Evolutionary conservation across 2,329 filamentous ascomycete genomes (phyloP), one percentile per base, ranked within the genome.

Genomic region (Penicillium crustosum): DNA sequence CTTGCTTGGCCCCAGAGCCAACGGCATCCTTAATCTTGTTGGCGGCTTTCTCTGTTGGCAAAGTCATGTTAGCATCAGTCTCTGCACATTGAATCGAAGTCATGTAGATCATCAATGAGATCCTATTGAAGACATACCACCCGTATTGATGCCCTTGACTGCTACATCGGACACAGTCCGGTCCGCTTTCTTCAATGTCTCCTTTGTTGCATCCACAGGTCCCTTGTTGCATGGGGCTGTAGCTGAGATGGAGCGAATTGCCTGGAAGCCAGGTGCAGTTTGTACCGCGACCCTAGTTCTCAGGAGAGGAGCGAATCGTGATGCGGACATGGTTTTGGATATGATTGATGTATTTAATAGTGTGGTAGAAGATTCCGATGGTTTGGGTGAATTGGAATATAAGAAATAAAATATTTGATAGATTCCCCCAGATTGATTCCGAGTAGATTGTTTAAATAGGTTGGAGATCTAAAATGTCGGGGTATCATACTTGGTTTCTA

Each of bases 111-210:
- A 41, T 29, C 12, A 19, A 25, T 42, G 43, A 25, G 21, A 38
- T 15, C 27, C 35, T 41, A 19, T n/a, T 21, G 35, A 31, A 35
- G 36, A 71, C 84, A 58, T 82, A 87, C 85, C 80, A 59, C 83
- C 82, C 65, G 79, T 84, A 74, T 88, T 82, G 60, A 87, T 86
- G 45, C 85, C 85, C 74, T 83, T 83, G 23, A 87, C 82, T 12
- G 81, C 80, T 27, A 75, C 80, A 69, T 84, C 77, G 0, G 83
- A 81, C 36, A 86, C 78, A 23, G 77, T 78, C 60, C 80, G 76
- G 71, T 88, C 84, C 21, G 83, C 82, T 54, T 77, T 78, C 75
- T 87, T 84, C 47, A 83, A 70, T 0, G 82, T 80, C 42, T 86
- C 83, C 72, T 86, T 86, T 63, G 81, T 81, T 7, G 76, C 69